Evolutionary conservation across 495 filamentous ascomycete species (phyloP), one percentile per base, ranked within the genome.

Genomic region (Tuber brumale): DNA sequence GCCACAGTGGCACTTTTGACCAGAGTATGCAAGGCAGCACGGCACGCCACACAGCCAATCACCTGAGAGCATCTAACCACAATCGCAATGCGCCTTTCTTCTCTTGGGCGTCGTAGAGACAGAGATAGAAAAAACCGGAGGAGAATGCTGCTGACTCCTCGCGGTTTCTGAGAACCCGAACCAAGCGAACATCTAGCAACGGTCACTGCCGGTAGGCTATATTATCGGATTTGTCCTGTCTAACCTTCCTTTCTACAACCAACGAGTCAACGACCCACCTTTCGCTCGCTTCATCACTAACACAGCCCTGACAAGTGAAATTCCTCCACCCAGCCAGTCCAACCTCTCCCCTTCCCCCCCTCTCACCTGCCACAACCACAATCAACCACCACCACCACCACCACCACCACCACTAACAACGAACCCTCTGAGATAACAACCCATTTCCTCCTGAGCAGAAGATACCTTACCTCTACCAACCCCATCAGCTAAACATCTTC

Each of bases 401-500:
- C 10, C n/a, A n/a, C n/a, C n/a, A 57, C 57, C 10, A 66, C 27
- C 27, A 35, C 57, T 66, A 19, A 19, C 57, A 66, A 66, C 57
- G 27, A 66, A 66, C 57, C 1, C 57, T 18, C 57, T 18, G 14
- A 35, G 57, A 35, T 66, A 66, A 66, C 27, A 66, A 14, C 57
- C 18, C 6, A 31, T 66, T 35, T 18, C 57, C 27, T 27, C n/a
- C n/a, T 66, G 57, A 66, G 57, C 27, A 35, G 14, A 66, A 31
- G 27, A 66, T 18, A 66, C 57, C 57, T 66, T 79, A 74, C 44
- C 45, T 73, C 75, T 74, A 70, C 71, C 69, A 77, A 80, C 74
- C 71, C 70, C 51, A 80, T 71, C 71, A 76, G 48, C 78, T 71
- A 80, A 77, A 73, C 70, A 72, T 75, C 76, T 48, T 72, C 27